Conservation (phyloP, 2,329 filamentous ascomycete genomes). For the Hymenoscyphus salicellus region DNA sequence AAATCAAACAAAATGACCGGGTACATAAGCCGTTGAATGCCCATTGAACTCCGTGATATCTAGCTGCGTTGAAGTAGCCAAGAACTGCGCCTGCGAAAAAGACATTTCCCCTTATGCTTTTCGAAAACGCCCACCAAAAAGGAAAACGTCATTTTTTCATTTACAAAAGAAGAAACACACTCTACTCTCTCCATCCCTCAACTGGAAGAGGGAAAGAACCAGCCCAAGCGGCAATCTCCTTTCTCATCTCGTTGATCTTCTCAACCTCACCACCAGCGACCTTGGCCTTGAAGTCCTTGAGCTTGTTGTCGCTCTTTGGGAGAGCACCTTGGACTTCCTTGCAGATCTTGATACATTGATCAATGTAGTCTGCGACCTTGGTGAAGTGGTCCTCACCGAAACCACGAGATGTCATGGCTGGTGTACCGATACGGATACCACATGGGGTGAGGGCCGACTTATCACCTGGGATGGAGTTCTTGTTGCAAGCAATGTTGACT, state of each 20-base stretch:
- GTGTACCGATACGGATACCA: constrained; percentile 93
- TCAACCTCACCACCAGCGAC: constrained; percentile 73
- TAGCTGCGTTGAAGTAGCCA: constrained; percentile 32
- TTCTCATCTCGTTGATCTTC: constrained; percentile 80
- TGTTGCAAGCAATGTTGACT: constrained; percentile 99
- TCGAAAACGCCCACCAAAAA: constrained; percentile 14
- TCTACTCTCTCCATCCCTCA: constrained; percentile 58
- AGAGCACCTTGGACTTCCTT: constrained; percentile 80
- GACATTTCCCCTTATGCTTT: constrained; percentile 10
- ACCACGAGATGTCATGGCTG: constrained; percentile 94
- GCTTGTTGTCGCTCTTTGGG: constrained; percentile 97
- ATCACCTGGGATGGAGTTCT: constrained; percentile 97
- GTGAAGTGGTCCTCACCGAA: constrained; percentile 92
- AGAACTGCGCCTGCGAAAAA: constrained; percentile 18
- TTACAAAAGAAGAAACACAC: constrained; percentile 4
- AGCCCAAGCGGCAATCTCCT: constrained; percentile 88
- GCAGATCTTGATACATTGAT: constrained; percentile 82
- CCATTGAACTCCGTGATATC: constrained; percentile 27
- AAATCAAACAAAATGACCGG: constrained; percentile 3
- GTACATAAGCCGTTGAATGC: constrained; percentile 21
- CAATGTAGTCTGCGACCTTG: constrained; percentile 85
- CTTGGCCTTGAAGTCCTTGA: constrained; percentile 98
- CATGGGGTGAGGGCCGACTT: constrained; percentile 93
- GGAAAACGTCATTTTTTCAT: constrained; percentile 9
- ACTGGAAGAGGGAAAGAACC: constrained; percentile 89